phyloP scores from a whole-genome alignment of 202 grass and related monocot species.

The Bolboschoenoplectus hybrid region DNA sequence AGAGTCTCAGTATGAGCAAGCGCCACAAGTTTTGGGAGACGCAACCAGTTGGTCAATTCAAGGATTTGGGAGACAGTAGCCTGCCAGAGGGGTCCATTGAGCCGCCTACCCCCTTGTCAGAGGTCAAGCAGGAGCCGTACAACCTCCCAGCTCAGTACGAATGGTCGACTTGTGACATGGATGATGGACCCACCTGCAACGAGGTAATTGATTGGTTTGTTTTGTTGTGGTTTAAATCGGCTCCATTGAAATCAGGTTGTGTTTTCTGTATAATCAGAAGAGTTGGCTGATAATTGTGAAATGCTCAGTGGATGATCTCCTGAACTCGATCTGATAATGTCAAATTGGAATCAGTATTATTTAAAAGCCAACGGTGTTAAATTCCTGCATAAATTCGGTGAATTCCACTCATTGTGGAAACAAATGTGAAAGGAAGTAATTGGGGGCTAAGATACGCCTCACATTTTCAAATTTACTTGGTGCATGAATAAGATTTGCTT shows the following conservation, averaged over 20 bases:
- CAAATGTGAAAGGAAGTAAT: not conserved
- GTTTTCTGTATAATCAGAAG: not conserved
- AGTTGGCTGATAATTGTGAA: not conserved
- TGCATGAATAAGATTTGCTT: conserved; percentile 12
- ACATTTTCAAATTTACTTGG: conserved; percentile 11
- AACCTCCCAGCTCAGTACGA: conserved; percentile 76
- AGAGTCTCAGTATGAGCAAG: conserved; percentile 62
- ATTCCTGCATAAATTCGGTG: not conserved
- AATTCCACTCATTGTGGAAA: not conserved
- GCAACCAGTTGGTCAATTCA: conserved; percentile 90
- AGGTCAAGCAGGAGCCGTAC: conserved; percentile 90
- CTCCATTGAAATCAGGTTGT: not conserved
- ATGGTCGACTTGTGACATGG: conserved; percentile 95
- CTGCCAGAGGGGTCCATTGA: conserved; percentile 80
- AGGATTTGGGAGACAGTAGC: conserved; percentile 56
- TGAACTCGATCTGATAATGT: conserved; percentile 13
- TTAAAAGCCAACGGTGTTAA: not conserved
- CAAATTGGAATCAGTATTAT: not conserved
- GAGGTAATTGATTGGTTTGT: conserved; percentile 44
- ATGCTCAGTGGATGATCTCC: not conserved
- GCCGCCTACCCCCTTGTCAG: conserved; percentile 61
- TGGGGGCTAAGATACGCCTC: not conserved
- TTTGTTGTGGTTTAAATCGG: not conserved
- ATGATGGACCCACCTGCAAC: conserved; percentile 66
- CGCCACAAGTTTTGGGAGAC: conserved; percentile 99